Base-by-base conservation (phyloP, 2,329 filamentous ascomycete species). In the Thermothelomyces thermophilus region DNA sequence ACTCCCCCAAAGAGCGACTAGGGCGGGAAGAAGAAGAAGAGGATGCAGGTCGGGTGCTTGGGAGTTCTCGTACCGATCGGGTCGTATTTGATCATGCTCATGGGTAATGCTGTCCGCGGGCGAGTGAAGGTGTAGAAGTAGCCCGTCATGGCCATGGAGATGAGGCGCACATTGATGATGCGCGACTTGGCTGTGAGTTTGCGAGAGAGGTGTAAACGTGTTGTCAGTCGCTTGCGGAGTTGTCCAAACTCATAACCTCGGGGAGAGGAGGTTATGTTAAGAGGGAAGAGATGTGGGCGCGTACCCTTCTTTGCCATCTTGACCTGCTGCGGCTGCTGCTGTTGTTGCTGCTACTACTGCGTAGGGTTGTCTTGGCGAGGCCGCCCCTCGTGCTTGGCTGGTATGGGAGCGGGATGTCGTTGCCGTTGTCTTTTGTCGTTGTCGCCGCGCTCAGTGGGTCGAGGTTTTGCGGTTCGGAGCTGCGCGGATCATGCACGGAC, bases 31-130 rank as follows among this genome's bases (percentile, higher is more conserved):
- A 20, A 7, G 37, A 22, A 31, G 14, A 14, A 31, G 30, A 31
- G 9, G 14, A 14, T 14, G 30, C 14, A 31, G 30, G 30, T 14
- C 9, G 30, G 9, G 30, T 31, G 9, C 9, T 9, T 9, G 30
- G 5, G 24, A 11, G n/a, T 11, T 13, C n/a, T 57, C 79, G 58
- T 82, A 95, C 88, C 85, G 58, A 98, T 90, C 36, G 93, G 93
- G 67, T 98, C 93, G 71, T 98, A 98, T 76, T 98, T 98, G 62
- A 98, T 75, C 89, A 98, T 93, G 73, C 90, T 94, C 71, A 98
- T 80, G 50, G 94, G 90, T 39, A 85, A 77, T 56, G 90, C 78
- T 26, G 80, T 79, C 60, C 93, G 84, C 11, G 90, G 90, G 52
- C 94, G 84, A 60, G 85, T 78, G 69, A 95, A 83, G 47, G 89